phyloP scores from a whole-genome alignment of 139 green algal genomes.

The Prasinococcaceae sp. region DNA sequence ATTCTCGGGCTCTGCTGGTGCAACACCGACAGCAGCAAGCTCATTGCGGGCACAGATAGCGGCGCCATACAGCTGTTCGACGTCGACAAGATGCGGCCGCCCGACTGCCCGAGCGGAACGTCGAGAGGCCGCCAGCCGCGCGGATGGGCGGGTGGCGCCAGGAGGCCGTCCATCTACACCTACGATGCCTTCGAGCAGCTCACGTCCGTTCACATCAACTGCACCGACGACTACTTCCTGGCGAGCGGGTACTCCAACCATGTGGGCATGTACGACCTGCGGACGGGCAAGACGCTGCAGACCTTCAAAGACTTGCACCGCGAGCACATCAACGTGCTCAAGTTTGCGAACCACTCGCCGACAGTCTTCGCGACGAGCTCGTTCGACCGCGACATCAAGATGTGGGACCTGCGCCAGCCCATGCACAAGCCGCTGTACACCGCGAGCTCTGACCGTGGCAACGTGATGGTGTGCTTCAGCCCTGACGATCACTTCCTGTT shows the following conservation, averaged over 20 bases:
- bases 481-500: slow-evolving; percentile 22
- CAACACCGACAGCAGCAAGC: slow-evolving; percentile 14
- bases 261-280: slow-evolving; percentile 20
- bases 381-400: slow-evolving; percentile 24
- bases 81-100: slow-evolving; percentile 15
- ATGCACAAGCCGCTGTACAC: slow-evolving; percentile 15
- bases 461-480: slow-evolving; percentile 28
- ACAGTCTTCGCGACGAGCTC: slow-evolving; percentile 18
- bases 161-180: slow-evolving; percentile 7
- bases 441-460: slow-evolving; percentile 5
- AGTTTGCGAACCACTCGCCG: slow-evolving; percentile 23
- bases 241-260: slow-evolving; percentile 24
- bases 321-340: slow-evolving; percentile 30
- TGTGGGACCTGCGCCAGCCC: slow-evolving; percentile 14
- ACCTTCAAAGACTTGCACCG: slow-evolving; percentile 20
- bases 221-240: slow-evolving; percentile 23
- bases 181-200: slow-evolving; percentile 24
- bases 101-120: background rate
- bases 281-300: slow-evolving; percentile 14
- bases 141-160: background rate
- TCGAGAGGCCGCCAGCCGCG: background rate
- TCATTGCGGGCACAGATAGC: slow-evolving; percentile 22
- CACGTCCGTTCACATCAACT: slow-evolving; percentile 26
- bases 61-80: slow-evolving; percentile 25
- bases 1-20: slow-evolving; percentile 27